Base-by-base conservation (phyloP, 2,329 filamentous ascomycete species). In the Exophiala mesophila region DNA sequence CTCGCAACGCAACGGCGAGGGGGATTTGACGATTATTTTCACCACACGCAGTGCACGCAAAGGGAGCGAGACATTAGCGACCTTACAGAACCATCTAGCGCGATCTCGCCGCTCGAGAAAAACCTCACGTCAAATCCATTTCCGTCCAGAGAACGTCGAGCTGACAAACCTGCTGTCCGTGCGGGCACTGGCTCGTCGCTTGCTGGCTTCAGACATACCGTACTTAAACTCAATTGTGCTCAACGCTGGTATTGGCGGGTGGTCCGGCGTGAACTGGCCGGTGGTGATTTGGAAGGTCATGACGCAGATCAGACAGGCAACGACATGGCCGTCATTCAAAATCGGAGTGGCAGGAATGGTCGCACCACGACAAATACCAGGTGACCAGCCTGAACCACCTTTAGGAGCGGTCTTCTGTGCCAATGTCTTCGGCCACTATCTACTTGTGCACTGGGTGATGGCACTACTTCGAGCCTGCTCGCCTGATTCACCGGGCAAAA, bases 341-440 rank as follows among this genome's bases (percentile, higher is more conserved):
- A 64, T 80, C 12, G 74, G 82, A 3, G 63, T 71, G 10, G 59
- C 72, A 2, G 82, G 82, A 17, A 66, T 71, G 45, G 44, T 75
- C 1, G 69, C 77, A n/a, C 67, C 69, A 47, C 63, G 67, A 6
- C 74, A 88, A 59, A 67, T 74, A 10, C 43, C 50, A 3, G 23
- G 23, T 7, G 19, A 36, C 19, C 36, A 33, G 15, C 55, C 66
- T 12, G 76, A 80, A 44, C 80, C 83, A 1, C 67, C 70, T 4
- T 68, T 98, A 1, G 89, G 88, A 3, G 75, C 87, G 53, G 80
- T 95, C 13, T 98, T 97, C 62, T 84, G 83, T 61, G 83, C 90
- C 36, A 97, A 97, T 59, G 76, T 95, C 20, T 97, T 98, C 60
- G 92, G 92, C 0, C 92, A 98, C 67, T 97, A 98, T 62, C 68